phyloP scores from a whole-genome alignment of 2,329 filamentous ascomycete species.

The Scolecobasidium constrictum region DNA sequence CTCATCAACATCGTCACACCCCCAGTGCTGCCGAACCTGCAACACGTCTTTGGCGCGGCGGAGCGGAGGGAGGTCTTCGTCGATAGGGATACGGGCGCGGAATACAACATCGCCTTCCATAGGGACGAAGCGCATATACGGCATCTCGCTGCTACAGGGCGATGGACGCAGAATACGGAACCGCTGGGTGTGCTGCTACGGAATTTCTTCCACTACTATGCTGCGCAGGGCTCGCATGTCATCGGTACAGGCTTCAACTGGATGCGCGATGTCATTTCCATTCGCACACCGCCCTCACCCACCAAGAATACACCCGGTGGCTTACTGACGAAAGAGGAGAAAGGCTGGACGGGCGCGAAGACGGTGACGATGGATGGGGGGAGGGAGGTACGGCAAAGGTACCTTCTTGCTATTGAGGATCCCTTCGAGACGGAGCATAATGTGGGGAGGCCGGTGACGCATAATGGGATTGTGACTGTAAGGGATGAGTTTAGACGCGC shows the following conservation, averaged over 20 bases:
- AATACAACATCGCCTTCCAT: slow-evolving; percentile 67
- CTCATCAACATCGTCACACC: slow-evolving; percentile 72
- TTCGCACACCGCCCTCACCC: no score
- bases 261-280: slow-evolving; percentile 67
- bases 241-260: slow-evolving; percentile 56
- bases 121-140: slow-evolving; percentile 60
- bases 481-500: slow-evolving; percentile 76
- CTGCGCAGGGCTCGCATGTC: slow-evolving; percentile 38
- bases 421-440: slow-evolving; percentile 86
- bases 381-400: slow-evolving; percentile 64
- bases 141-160: slow-evolving; percentile 44
- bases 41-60: slow-evolving; percentile 36
- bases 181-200: slow-evolving; percentile 60
- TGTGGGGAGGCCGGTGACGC: slow-evolving; percentile 75
- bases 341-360: slow-evolving; percentile 79
- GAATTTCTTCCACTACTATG: slow-evolving; percentile 84
- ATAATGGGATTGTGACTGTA: slow-evolving; percentile 70
- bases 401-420: slow-evolving; percentile 83
- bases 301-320: no score
- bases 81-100: slow-evolving; percentile 44
- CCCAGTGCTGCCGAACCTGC: slow-evolving; percentile 76
- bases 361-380: slow-evolving; percentile 43
- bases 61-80: slow-evolving; percentile 1
- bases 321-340: slow-evolving; percentile 60
- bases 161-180: slow-evolving; percentile 58